Base-by-base conservation (phyloP, 2,329 filamentous ascomycete species). In the Aschersonia sp. region DNA sequence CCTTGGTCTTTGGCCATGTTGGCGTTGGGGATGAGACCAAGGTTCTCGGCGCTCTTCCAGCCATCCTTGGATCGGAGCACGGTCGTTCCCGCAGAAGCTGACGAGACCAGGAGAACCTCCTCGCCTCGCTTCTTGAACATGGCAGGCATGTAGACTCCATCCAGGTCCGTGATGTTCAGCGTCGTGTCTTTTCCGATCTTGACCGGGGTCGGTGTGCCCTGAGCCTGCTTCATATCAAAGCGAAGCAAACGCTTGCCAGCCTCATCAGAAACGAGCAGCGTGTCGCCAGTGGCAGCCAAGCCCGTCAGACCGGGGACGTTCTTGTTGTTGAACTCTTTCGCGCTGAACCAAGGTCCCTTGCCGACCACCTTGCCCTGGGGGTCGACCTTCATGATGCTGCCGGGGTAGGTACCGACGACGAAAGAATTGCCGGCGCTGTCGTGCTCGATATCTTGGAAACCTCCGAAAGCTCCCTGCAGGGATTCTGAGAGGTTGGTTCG, bases 381-480 rank as follows among this genome's bases (percentile, higher is more conserved):
- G 22, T 22, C 22, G 22, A 22, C 22, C 22, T 22, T 22, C 22
- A 66, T 50, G 12, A 69, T 56, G 6, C 60, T 62, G 22, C 62
- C 61, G 0, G 65, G 64, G 7, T 54, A 68, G 0, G 62, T 66
- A 41, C 66, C 64, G 1, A 68, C 53, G 6, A 64, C 60, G 45
- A 62, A 69, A 1, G 61, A 59, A 53, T 65, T 63, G 7, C 64
- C 63, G 2, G 51, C 51, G 1, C 45, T 41, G 44, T 67, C 65
- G 45, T 62, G 59, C 39, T 62, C 65, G 4, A 66, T 55, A 45
- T 69, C 66, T 48, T 68, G 66, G 37, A 60, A 66, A 5, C 63
- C 66, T 30, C 63, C 59, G 50, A 63, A 67, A 0, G 45, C 47
- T 14, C 7, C 7, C 0, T 50, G 45, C 0, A 58, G 59, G 0